Conservation (phyloP, 495 filamentous ascomycete species). For the Podospora bellae-mahoneyi region DNA sequence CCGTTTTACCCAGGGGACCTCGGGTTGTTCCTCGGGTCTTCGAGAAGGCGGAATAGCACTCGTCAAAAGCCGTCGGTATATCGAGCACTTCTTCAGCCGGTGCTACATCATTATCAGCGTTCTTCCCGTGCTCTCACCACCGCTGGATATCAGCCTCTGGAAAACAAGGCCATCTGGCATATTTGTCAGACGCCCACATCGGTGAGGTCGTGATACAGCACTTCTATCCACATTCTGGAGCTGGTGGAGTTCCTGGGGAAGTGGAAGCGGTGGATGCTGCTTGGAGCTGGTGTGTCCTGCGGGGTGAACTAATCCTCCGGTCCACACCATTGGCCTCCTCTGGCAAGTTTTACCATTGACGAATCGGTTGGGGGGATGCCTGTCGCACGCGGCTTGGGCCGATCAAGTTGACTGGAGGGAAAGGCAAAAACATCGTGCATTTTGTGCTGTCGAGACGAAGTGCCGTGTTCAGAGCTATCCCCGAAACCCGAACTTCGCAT, state of each 20-base stretch:
- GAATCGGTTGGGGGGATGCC: conserved; percentile 15
- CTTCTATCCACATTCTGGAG: conserved; percentile 14
- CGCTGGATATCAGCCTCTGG: not conserved
- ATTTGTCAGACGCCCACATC: not conserved
- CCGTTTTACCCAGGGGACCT: conserved; percentile 1
- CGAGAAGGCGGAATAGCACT: conserved; percentile 16
- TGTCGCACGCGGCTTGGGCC: not conserved
- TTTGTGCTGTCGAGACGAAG: conserved; percentile 14
- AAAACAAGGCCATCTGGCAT: not conserved
- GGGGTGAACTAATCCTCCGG: conserved; percentile 10
- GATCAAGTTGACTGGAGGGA: not conserved
- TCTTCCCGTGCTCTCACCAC: not conserved
- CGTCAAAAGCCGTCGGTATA: not conserved
- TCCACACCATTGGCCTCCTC: conserved; percentile 4
- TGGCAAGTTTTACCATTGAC: conserved; percentile 16
- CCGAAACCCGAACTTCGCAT: conserved; percentile 16
- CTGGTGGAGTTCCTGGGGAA: conserved; percentile 10
- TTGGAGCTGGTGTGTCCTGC: conserved; percentile 17
- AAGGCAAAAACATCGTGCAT: not conserved
- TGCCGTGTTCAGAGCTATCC: conserved; percentile 18
- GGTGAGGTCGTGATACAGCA: conserved; percentile 5
- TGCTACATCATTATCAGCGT: conserved; percentile 10
- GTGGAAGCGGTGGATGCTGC: conserved; percentile 10
- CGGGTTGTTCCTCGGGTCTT: conserved; percentile 2
- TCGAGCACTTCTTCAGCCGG: conserved; percentile 7